Evolutionary conservation across 495 filamentous ascomycete species (phyloP), one percentile per base, ranked within the genome.

Genomic region (Beverwykella pulmonaria): DNA sequence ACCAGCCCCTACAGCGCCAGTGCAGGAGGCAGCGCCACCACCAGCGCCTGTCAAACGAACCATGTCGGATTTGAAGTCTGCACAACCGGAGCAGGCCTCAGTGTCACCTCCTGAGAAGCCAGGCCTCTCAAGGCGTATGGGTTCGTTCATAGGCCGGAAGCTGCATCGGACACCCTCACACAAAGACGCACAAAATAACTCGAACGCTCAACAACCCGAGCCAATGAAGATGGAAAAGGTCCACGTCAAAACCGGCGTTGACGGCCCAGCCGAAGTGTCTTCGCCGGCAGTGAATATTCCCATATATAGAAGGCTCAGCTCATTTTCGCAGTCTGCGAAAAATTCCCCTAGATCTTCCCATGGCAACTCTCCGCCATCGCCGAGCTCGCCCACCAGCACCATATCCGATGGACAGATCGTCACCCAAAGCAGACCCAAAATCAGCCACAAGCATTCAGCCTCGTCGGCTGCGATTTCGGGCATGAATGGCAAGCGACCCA

Each of bases 361-460:
- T 17, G 59, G 59, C 8, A 61, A 69, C 58, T 61, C 65, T 2
- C 71, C 71, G 12, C 71, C 69, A n/a, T 69, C 69, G 1, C 69
- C 71, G 4, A 44, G 57, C 55, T 74, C 71, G 29, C 71, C 69
- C 27, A 56, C 71, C 12, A 71, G 71, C 62, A 74, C 71, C 20
- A 72, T 74, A 19, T 65, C 69, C 20, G 32, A 65, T 22, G 68
- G 68, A 15, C 26, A 53, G 6, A 34, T n/a, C 20, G 19, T 30
- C 25, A 14, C 41, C 5, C 25, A 56, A 19, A 34, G 19, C 41
- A 63, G 32, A 41, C 32, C 44, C 23, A 15, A 44, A 12, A 17
- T 17, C n/a, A 41, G 65, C 7, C 65, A 63, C 49, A 69, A 64
- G 39, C 68, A 73, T 48, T 71, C 65, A 1, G 15, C 61, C 7